Base-by-base conservation (phyloP, 2,329 filamentous ascomycete species). In the Calonectria fujianensis region DNA sequence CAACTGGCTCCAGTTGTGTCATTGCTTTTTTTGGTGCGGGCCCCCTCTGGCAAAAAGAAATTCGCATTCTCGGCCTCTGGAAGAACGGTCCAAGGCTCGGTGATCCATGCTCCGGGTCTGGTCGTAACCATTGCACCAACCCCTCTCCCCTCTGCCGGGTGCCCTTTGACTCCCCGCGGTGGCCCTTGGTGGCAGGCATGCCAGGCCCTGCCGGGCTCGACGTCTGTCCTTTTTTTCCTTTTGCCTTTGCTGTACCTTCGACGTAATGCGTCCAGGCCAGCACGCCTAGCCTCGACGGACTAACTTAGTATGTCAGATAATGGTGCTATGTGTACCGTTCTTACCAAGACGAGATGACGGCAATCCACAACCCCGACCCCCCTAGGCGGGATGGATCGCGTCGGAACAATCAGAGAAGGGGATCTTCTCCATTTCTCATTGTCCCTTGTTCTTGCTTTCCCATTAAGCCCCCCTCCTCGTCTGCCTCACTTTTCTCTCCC, bases 1-100 rank as follows among this genome's bases (percentile, higher is more conserved):
- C 78, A 81, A 80, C 78, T 57, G 72, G 69, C 70, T 52, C 54
- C 37, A 45, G 37, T 64, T 37, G 24, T 48, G 37, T 64, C 52
- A 54, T 41, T 35, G 39, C 68, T 51, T 48, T 64, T 45, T 41
- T 63, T 32, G 37, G 39, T 35, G 57, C 24, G 27, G 52, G 45
- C 54, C n/a, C 51, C 66, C 24, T 9, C 24, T 7, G 27, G 13
- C 39, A 64, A 48, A 64, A 61, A 61, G 57, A 39, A 61, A 61
- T 61, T 61, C 57, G 32, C 57, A 61, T 61, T 61, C 57, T 61
- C 57, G 57, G 57, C 24, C 57, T 39, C 20, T 61, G 57, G 32
- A 61, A 18, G 57, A 61, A 61, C 57, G n/a, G 57, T 18, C 57
- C 14, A 39, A 61, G 57, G 32, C 35, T 39, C n/a, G 24, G 24